Evolutionary conservation across 2,329 filamentous ascomycete species (phyloP).

Genomic region (Stylonectria norvegica): DNA sequence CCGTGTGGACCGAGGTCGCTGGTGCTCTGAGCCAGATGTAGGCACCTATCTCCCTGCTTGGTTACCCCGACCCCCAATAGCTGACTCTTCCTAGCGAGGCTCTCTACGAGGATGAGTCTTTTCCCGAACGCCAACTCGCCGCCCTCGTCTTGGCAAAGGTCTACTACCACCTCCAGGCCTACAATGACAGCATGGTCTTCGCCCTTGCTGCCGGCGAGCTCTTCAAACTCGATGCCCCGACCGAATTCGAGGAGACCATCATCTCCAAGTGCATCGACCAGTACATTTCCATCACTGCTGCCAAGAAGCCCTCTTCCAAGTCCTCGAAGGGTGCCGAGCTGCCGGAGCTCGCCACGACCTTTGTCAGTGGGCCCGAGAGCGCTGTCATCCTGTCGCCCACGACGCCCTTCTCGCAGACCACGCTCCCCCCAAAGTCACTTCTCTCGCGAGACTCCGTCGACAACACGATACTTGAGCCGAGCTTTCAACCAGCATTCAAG

Average conservation of each 20-base stretch:
- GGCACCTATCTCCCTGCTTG: slow-evolving; percentile 15
- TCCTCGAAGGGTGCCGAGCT: slow-evolving; percentile 46
- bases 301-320: slow-evolving; percentile 47
- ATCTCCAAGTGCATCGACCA: slow-evolving; percentile 98
- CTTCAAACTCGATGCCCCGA: slow-evolving; percentile 85
- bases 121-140: slow-evolving; percentile 89
- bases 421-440: slow-evolving; percentile 88
- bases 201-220: slow-evolving; percentile 91
- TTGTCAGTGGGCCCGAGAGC: slow-evolving; percentile 65
- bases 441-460: slow-evolving; percentile 76
- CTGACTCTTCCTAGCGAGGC: slow-evolving; percentile 65
- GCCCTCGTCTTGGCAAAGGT: slow-evolving; percentile 95
- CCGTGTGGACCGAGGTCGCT: slow-evolving; percentile 96
- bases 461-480: slow-evolving; percentile 59
- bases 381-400: slow-evolving; percentile 80
- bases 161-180: slow-evolving; percentile 97
- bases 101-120: slow-evolving; percentile 93
- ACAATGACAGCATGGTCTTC: slow-evolving; percentile 99
- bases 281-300: slow-evolving; percentile 74
- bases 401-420: slow-evolving; percentile 92
- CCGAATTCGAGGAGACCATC: slow-evolving; percentile 98
- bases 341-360: slow-evolving; percentile 76
- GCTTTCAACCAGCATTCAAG: slow-evolving; percentile 52
- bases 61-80: slow-evolving; percentile 2
- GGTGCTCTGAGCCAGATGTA: slow-evolving; percentile 92